Evolutionary conservation across 768 basidiomycete genomes (phyloP), one percentile per base, ranked within the genome.

Genomic region (Boletus rufocinnamomeus): DNA sequence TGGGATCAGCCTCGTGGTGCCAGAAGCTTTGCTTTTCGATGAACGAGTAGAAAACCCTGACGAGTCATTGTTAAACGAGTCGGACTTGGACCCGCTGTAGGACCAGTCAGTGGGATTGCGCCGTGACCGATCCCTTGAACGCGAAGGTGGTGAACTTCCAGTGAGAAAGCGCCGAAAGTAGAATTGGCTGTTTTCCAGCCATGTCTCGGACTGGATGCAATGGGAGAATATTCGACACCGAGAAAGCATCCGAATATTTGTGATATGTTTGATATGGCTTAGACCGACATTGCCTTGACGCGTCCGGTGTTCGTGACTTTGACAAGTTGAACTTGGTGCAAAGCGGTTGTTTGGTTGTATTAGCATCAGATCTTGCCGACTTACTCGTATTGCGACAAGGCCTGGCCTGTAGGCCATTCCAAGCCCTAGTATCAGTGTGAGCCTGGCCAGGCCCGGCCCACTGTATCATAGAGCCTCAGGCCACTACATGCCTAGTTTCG

Each of bases 171-270:
- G 68, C n/a, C 62, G 64, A 44, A 65, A 60, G 59, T 55, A 56
- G 21, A 47, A 51, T 34, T 66, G 72, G 38, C 55, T 62, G 45
- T 46, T 53, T 47, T 66, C 64, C 9, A 68, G 49, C 62, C 60
- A 62, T 27, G 60, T 52, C 44, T 69, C 63, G 16, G 63, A 56
- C 9, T 51, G 57, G 9, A 63, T 16, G 25, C 49, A 51, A 14
- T 44, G 58, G 21, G 56, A 59, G 16, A 69, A 47, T 23, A 58
- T 32, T 41, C 59, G 66, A 62, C 68, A 63, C 41, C 62, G 62
- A 51, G 63, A 54, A 45, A 72, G 52, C 71, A 71, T 73, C 44
- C 48, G 14, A 52, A 28, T 10, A n/a, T n/a, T n/a, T n/a, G 27
- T 16, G 13, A 16, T 37, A n/a, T 16, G 41, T 25, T 35, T 14